phyloP scores from a whole-genome alignment of 148 eudicot species.

The Silene conica region DNA sequence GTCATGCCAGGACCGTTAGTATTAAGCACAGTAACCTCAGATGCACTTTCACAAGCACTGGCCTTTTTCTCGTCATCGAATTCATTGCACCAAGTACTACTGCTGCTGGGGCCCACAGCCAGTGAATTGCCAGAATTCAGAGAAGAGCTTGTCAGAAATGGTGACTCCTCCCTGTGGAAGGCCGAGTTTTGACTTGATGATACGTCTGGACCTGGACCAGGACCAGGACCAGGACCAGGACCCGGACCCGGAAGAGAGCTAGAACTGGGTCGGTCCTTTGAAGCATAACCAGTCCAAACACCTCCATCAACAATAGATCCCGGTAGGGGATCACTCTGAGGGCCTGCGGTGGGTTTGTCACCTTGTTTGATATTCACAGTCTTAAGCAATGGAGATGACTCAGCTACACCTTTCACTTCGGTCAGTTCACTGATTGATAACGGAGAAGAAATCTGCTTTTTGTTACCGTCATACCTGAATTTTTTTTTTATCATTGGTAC shows the following conservation, averaged over 20 bases:
- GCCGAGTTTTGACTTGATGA: constrained; percentile 18
- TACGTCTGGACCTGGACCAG: constrained; percentile 11
- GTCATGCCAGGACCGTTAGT: constrained; percentile 18
- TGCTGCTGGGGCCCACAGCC: constrained; percentile 18
- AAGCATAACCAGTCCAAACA: constrained; percentile 18
- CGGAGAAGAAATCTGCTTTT: constrained; percentile 23
- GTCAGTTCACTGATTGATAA: constrained; percentile 13
- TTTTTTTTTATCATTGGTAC: neutral
- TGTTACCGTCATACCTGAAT: constrained; percentile 39
- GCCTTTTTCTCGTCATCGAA: constrained; percentile 15
- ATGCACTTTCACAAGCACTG: constrained; percentile 28
- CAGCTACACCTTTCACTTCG: constrained; percentile 19
- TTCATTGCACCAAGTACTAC: constrained; percentile 24
- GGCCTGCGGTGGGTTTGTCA: constrained; percentile 11
- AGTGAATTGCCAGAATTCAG: constrained; percentile 26
- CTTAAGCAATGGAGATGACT: constrained; percentile 13
- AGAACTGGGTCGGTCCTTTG: constrained; percentile 19
- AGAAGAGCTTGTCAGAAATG: constrained; percentile 33
- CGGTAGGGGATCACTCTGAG: constrained; percentile 22
- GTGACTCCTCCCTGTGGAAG: constrained; percentile 30
- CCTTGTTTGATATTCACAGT: constrained; percentile 14
- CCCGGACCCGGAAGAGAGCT: constrained; percentile 18
- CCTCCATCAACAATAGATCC: constrained; percentile 19
- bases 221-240: too few relatives aligned
- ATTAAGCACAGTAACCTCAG: constrained; percentile 21